phyloP scores from a whole-genome alignment of 768 basidiomycete species.

The Leccinum sublutescens region DNA sequence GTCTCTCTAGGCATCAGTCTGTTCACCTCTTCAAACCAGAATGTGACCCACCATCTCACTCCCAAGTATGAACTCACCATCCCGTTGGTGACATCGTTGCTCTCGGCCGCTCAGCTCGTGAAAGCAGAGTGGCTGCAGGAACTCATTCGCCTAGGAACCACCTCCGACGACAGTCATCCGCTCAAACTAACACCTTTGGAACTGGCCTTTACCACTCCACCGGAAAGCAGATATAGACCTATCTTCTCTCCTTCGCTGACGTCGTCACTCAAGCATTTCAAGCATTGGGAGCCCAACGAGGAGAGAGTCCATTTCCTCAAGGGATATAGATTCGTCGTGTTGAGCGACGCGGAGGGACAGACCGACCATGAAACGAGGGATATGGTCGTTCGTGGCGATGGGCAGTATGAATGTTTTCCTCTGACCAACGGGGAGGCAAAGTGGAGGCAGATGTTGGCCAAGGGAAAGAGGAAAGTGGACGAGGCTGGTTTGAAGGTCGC shows the following conservation, averaged over 20 bases:
- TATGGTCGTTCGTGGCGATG: slow-evolving; percentile 55
- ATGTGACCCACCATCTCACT: slow-evolving; percentile 66
- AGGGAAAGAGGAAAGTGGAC: slow-evolving; percentile 48
- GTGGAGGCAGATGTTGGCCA: slow-evolving; percentile 51
- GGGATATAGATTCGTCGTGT: slow-evolving; percentile 55
- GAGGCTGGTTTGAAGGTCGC: slow-evolving; percentile 46
- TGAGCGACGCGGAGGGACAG: slow-evolving; percentile 55
- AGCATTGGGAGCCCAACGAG: slow-evolving; percentile 68
- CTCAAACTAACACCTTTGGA: slow-evolving; percentile 44
- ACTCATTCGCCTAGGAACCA: slow-evolving; percentile 49
- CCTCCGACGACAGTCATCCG: slow-evolving; percentile 34
- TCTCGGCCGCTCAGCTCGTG: slow-evolving; percentile 58
- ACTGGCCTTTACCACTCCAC: slow-evolving; percentile 48
- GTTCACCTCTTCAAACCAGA: slow-evolving; percentile 40
- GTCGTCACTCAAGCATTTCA: slow-evolving; percentile 46
- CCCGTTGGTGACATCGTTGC: slow-evolving; percentile 53
- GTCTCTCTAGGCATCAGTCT: slow-evolving; percentile 48
- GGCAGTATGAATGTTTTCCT: slow-evolving; percentile 61
- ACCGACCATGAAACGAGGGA: slow-evolving; percentile 49
- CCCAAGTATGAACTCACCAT: slow-evolving; percentile 49
- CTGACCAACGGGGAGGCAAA: slow-evolving; percentile 47
- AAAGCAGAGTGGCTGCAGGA: slow-evolving; percentile 68
- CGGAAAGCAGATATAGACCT: slow-evolving; percentile 56
- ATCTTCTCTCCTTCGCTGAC: slow-evolving; percentile 51
- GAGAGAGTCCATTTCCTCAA: slow-evolving; percentile 55